phyloP scores from a whole-genome alignment of 176 grass and related monocot species.

The Aegilops speltoides region DNA sequence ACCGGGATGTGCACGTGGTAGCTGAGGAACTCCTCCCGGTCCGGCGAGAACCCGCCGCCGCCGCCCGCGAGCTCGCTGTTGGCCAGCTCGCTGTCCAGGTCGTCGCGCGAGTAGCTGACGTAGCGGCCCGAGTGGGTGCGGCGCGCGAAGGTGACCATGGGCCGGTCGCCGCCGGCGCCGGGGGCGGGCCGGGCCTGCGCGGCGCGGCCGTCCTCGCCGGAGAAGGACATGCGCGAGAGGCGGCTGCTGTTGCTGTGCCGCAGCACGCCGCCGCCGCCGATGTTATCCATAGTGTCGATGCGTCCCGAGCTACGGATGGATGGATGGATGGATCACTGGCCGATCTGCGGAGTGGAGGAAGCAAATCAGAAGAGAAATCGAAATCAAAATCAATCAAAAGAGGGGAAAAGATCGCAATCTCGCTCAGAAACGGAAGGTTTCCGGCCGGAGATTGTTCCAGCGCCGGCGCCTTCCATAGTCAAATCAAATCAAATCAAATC shows the following conservation, averaged over 20 bases:
- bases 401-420: background rate
- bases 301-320: no score
- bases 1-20: conserved; percentile 87
- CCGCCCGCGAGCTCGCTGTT: background rate
- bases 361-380: background rate
- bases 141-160: conserved; percentile 75
- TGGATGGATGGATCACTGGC: conserved; percentile 14
- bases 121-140: conserved; percentile 79
- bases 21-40: conserved; percentile 57
- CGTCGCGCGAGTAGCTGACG: conserved; percentile 77
- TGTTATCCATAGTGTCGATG: conserved; percentile 23
- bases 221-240: conserved; percentile 45
- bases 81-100: conserved; percentile 64
- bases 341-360: conserved; percentile 26
- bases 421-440: conserved; percentile 9
- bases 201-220: conserved; percentile 24
- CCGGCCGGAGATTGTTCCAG: background rate
- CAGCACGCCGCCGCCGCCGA: conserved; percentile 22
- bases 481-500: conserved; percentile 28
- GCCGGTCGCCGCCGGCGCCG: background rate
- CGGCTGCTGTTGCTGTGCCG: conserved; percentile 65
- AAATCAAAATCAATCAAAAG: background rate
- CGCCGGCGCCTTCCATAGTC: background rate
- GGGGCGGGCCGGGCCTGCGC: background rate
- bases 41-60: conserved; percentile 44